Base-by-base conservation (phyloP, 2,329 filamentous ascomycete species). In the Arthrobotrys sinensis region DNA sequence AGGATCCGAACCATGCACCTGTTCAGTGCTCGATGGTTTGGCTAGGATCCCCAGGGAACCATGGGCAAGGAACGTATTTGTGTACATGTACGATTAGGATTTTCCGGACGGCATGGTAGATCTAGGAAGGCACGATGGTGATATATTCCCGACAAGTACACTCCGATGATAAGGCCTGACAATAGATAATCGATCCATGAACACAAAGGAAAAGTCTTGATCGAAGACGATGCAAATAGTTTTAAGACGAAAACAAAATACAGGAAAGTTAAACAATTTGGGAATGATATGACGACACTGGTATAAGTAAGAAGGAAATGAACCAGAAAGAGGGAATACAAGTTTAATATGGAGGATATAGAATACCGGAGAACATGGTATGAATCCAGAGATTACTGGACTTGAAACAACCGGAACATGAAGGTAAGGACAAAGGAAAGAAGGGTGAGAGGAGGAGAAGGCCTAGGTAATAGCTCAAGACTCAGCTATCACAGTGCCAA, bases 41-140 rank as follows among this genome's bases (percentile, higher is more conserved):
- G 38, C 62, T 43, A 52, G 69, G 69, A 66, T 73, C 69, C 69
- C 62, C 32, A 34, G 62, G 16, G 11, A 34, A 40, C 10, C 4
- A 38, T 43, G 21, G 19, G 34, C n/a, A 57, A 57, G 55, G 55
- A 40, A 24, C n/a, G 16, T 21, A 38, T 55, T 21, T 40, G 34
- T 43, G 14, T 19, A n/a, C 12, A 7, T 64, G 32, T 48, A 48
- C 6, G 14, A 6, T 6, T 45, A 28, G 19, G 40, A 24, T 28
- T 63, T 63, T 32, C 43, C 34, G 11, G 34, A 28, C 19, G 11
- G 38, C 11, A 62, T 24, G 34, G 28, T 19, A 63, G 11, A 50
- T 50, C 24, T 38, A 38, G 12, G 8, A 14, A 38, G 36, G 8
- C n/a, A n/a, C 14, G 10, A 12, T 11, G n/a, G 19, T 48, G 21